Evolutionary conservation across 2,329 filamentous ascomycete genomes (phyloP), one percentile per base, ranked within the genome.

Genomic region (Apiospora phragmitis): DNA sequence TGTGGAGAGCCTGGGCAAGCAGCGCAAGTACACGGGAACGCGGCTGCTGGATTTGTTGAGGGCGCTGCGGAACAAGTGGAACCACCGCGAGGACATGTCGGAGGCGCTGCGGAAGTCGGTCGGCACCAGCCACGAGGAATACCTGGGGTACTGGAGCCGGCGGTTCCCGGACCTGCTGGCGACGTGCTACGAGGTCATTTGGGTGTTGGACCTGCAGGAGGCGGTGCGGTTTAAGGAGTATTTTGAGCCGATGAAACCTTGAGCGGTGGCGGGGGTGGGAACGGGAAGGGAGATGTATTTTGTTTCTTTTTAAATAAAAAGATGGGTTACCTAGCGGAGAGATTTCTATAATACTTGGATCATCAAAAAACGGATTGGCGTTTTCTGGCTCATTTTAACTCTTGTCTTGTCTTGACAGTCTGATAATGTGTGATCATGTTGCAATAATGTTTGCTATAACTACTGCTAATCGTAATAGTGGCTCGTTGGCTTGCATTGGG

Each of bases 1-100:
- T 80, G 91, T 97, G 72, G 94, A 97, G 49, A 95, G 92, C 2
- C 87, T 98, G 8, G 95, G 94, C 71, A 97, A 97, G 83, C 95
- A 98, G 82, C 90, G 95, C 77, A 98, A 97, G 82, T 99, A 99
- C 82, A 96, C 93, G 0, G 95, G 95, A 0, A 88, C 89, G 1
- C 89, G 90, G 65, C 88, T 99, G 79, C 83, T 99, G 69, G 96
- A 99, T 81, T 86, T 99, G 29, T 84, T 99, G 26, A 89, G 96
- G 1, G 96, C 95, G 1, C 84, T 99, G 70, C 88, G 96, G 32
- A 99, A 99, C 83, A 99, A 99, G 88, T 93, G 93, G 77, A 97
- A 98, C 74, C 96, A 99, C 79, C 99, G 98, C 80, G 95, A 97
- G 78, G 96, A 99, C 80, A 95, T 99, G 93, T 88, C 93, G 8